A percentile compares a stretch with the other conserved stretches of the same genome.
These are phyloP conservation scores for Staphylotrichum longicolle DNA, from an alignment of 495 filamentous ascomycete genomes.

Conservation along the genomic window DNA sequence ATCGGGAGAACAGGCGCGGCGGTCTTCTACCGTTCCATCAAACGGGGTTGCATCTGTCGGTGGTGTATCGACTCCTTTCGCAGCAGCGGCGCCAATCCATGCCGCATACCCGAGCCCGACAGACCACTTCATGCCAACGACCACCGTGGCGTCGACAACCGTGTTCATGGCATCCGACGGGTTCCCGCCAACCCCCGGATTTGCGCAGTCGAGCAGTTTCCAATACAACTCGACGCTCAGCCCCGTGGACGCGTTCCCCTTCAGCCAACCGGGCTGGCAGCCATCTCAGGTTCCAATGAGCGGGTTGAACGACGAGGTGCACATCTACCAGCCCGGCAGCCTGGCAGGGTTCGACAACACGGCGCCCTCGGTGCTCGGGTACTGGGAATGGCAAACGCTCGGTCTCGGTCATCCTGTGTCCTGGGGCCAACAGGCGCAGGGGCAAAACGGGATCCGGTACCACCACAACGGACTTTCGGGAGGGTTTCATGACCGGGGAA, in stretches of 20 bases:
- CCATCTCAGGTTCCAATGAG: background rate
- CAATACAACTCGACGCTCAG: constrained; percentile 1
- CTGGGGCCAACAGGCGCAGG: constrained; percentile 18
- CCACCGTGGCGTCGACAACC: background rate
- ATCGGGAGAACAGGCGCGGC: background rate
- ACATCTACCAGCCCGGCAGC: constrained; percentile 14
- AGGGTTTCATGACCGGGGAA: background rate
- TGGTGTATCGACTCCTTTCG: background rate
- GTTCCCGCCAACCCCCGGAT: constrained; percentile 6
- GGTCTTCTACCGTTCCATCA: background rate
- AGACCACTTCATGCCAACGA: background rate
- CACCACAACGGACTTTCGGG: background rate
- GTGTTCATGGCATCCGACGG: constrained; percentile 11
- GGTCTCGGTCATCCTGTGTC: constrained; percentile 27
- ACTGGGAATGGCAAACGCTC: constrained; percentile 32
- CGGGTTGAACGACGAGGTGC: constrained; percentile 1
- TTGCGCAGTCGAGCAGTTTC: background rate
- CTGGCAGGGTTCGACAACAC: constrained; percentile 13
- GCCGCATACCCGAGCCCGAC: background rate
- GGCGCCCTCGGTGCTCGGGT: constrained; percentile 24
- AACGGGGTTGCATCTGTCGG: background rate
- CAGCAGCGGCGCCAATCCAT: background rate
- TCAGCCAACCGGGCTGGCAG: constrained; percentile 24
- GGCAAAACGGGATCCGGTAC: background rate
- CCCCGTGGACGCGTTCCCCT: constrained; percentile 1